Conservation (phyloP, 2,329 filamentous ascomycete species). For the Pseudogymnoascus sp. region DNA sequence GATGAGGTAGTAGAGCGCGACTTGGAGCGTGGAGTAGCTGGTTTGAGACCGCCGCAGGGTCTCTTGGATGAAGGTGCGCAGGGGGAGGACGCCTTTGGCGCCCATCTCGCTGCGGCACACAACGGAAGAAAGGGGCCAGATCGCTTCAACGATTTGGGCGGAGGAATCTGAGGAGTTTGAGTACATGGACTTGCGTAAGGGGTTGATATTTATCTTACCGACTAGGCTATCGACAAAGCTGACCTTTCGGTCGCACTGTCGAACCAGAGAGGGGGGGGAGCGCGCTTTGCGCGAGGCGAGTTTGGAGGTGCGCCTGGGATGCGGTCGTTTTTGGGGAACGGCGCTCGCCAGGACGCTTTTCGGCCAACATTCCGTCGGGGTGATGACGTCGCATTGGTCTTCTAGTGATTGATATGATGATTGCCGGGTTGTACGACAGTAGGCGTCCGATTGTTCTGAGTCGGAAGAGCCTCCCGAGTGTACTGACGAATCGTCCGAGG, state of each 20-base stretch:
- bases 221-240: slow-evolving; percentile 96
- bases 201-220: slow-evolving; percentile 59
- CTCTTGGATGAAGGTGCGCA: slow-evolving; percentile 96
- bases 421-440: slow-evolving; percentile 28
- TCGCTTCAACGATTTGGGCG: slow-evolving; percentile 91
- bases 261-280: slow-evolving; percentile 66
- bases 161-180: slow-evolving; percentile 68
- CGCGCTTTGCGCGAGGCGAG: slow-evolving; percentile 47
- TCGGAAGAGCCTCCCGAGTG: slow-evolving; percentile 49
- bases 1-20: slow-evolving; percentile 92
- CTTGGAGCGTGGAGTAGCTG: slow-evolving; percentile 94
- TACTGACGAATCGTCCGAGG: slow-evolving; percentile 58
- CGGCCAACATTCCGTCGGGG: slow-evolving; percentile 25
- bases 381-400: slow-evolving; percentile 24
- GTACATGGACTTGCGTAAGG: slow-evolving; percentile 24
- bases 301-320: slow-evolving; percentile 49
- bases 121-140: slow-evolving; percentile 86
- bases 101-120: slow-evolving; percentile 65
- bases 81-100: slow-evolving; percentile 70
- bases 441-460: slow-evolving; percentile 39
- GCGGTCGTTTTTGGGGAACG: slow-evolving; percentile 55
- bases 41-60: slow-evolving; percentile 89
- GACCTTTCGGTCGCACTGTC: slow-evolving; percentile 85
- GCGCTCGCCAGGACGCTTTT: slow-evolving; percentile 31
- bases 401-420: slow-evolving; percentile 26